Conservation (phyloP, 305 asterid genomes). For the Fraxinus latifolia region DNA sequence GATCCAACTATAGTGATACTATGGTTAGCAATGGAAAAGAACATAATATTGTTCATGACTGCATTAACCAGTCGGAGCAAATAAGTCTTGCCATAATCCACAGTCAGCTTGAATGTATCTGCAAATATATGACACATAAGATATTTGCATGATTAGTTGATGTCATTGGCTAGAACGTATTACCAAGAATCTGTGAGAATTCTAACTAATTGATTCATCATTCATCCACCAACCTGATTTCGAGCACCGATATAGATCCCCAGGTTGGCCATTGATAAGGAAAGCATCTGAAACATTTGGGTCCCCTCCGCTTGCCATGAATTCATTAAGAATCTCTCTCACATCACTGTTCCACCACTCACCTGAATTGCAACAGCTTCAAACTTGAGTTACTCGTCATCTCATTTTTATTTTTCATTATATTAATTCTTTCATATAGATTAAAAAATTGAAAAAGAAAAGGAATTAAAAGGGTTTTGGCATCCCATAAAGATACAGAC, state of each 20-base stretch:
- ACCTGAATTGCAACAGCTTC: conserved; percentile 25
- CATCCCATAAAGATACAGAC: conserved; percentile 21
- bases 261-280: conserved; percentile 66
- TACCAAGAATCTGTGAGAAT: neutral
- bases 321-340: conserved; percentile 22
- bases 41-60: conserved; percentile 55
- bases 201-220: neutral
- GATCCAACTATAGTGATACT: conserved; percentile 52
- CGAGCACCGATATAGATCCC: conserved; percentile 59
- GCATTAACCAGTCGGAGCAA: conserved; percentile 53
- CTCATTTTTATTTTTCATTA: neutral
- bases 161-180: neutral
- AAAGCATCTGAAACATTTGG: conserved; percentile 50
- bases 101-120: conserved; percentile 50
- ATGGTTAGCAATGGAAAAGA: conserved; percentile 58
- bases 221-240: conserved; percentile 31
- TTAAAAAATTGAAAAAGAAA: neutral
- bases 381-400: neutral
- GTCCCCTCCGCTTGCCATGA: conserved; percentile 32
- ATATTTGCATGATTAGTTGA: neutral
- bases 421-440: neutral
- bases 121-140: neutral
- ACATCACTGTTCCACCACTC: conserved; percentile 69
- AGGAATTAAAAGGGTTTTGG: neutral
- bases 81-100: conserved; percentile 52